phyloP scores from a whole-genome alignment of 1,139 yeast species.

The Debaryomyces sp. region DNA sequence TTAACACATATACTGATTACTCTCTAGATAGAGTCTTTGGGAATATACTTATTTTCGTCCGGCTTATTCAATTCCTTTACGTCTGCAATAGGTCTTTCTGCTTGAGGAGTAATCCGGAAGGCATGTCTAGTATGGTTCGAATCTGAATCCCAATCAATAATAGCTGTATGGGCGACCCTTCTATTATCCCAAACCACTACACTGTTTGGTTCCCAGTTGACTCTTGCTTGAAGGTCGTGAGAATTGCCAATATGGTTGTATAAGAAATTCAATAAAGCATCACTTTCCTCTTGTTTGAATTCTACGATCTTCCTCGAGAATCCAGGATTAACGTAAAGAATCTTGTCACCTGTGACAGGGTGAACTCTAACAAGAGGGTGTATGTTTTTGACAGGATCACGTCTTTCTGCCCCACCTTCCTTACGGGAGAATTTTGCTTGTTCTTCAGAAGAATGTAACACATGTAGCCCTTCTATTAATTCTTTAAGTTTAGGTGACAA shows the following conservation, averaged over 20 bases:
- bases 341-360: constrained; percentile 58
- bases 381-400: constrained; percentile 44
- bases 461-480: constrained; percentile 53
- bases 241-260: constrained; percentile 48
- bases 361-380: constrained; percentile 63
- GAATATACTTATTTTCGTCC: constrained; percentile 1
- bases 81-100: constrained; percentile 47
- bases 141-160: constrained; percentile 46
- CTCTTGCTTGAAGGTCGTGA: constrained; percentile 59
- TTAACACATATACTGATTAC: too few relatives aligned
- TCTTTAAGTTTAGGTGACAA: constrained; percentile 56
- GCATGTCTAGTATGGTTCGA: constrained; percentile 40
- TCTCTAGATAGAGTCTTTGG: not conserved
- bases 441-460: constrained; percentile 64
- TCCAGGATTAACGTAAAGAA: constrained; percentile 54
- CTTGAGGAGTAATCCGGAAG: constrained; percentile 49
- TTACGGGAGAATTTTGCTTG: constrained; percentile 56
- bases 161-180: constrained; percentile 46
- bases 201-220: constrained; percentile 58
- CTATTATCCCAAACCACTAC: constrained; percentile 57
- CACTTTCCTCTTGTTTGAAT: constrained; percentile 58
- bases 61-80: constrained; percentile 29
- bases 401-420: constrained; percentile 46
- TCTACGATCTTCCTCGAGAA: constrained; percentile 60
- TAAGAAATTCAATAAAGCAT: constrained; percentile 51